Percentiles rank a stretch among this genome's conserved stretches.
Conservation (phyloP, 768 basidiomycete genomes). For the Leucocoprinus sp. region DNA sequence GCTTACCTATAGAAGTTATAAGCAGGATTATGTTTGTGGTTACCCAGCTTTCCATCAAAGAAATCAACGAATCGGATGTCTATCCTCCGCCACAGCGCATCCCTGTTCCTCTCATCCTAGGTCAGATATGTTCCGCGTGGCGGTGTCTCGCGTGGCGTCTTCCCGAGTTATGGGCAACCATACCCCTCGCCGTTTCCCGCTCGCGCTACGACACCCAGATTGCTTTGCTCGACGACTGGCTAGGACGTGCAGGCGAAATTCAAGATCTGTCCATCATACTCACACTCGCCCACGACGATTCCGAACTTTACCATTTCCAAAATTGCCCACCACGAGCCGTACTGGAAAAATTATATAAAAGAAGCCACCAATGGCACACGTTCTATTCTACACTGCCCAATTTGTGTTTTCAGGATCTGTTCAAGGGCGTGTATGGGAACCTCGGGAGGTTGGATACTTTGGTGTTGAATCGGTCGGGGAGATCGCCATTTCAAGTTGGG, state of each 20-base stretch:
- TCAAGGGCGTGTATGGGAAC: slow-evolving; percentile 6
- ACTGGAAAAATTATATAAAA: slow-evolving; percentile 2
- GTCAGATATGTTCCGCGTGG: slow-evolving; percentile 9
- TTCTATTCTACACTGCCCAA: slow-evolving; percentile 10
- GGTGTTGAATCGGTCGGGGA: slow-evolving; percentile 3
- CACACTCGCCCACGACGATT: slow-evolving; percentile 2
- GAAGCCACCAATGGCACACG: slow-evolving; percentile 8
- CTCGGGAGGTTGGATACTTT: slow-evolving; percentile 3
- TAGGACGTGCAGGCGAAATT: background rate
- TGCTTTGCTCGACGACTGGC: slow-evolving; percentile 7
- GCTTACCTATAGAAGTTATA: slow-evolving; percentile 8
- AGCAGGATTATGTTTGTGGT: slow-evolving; percentile 6
- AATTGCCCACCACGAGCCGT: slow-evolving; percentile 8
- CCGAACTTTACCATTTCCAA: slow-evolving; percentile 5
- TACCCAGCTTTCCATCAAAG: slow-evolving; percentile 3
- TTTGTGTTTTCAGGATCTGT: slow-evolving; percentile 7
- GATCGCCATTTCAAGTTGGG: background rate
- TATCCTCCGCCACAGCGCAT: slow-evolving; percentile 3
- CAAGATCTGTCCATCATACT: slow-evolving; percentile 6
- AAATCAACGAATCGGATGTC: slow-evolving; percentile 7
- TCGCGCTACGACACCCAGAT: background rate
- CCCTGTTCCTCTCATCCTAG: slow-evolving; percentile 4
- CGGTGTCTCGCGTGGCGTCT: slow-evolving; percentile 4
- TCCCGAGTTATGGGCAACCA: slow-evolving; percentile 6
- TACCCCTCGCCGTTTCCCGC: slow-evolving; percentile 4